Base-by-base conservation (phyloP, 2,329 filamentous ascomycete genomes). In the Metarhizium album region DNA sequence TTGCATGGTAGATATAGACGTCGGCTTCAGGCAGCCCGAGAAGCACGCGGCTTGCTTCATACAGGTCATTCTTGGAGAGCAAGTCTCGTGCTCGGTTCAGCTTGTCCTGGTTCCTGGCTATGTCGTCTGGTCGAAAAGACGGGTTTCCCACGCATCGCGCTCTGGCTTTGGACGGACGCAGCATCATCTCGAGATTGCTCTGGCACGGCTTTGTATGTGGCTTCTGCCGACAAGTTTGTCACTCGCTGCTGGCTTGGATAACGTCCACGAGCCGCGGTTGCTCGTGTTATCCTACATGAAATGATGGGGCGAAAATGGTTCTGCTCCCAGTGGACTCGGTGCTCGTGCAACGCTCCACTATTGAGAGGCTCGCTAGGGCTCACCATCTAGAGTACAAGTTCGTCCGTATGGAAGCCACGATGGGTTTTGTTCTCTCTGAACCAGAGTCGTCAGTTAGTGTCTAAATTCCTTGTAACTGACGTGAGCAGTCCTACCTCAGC, bases 1-100 rank as follows among this genome's bases (percentile, higher is more conserved):
- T 70, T 54, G 75, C 75, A 62, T 77, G 73, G 60, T 78, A 79
- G 46, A 71, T 70, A 57, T 75, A 78, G 18, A 57, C 53, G 55
- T 78, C 75, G 50, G 59, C 59, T 20, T 67, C 62, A 3, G 73
- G 69, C 20, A 78, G 65, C 45, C 65, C 56, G 50, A 78, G 71
- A 52, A 74, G 69, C 20, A 64, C 59, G 48, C 67, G 60, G 52
- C 73, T 70, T 53, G 75, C 74, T 46, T 61, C 62, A 55, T 68
- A 64, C 47, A 78, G 61, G 60, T 76, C 68, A 59, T 76, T 67
- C 45, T 60, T 56, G n/a, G 60, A 53, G 42, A 78, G 65, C n/a
- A 66, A 58, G 22, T 68, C 64, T 42, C 62, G 55, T 14, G 66
- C 69, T 48, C 64, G 60, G 40, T 65, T 58, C 52, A 71, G 70